phyloP scores from a whole-genome alignment of 345 rosid genomes.

The Noccaea bulbosa region DNA sequence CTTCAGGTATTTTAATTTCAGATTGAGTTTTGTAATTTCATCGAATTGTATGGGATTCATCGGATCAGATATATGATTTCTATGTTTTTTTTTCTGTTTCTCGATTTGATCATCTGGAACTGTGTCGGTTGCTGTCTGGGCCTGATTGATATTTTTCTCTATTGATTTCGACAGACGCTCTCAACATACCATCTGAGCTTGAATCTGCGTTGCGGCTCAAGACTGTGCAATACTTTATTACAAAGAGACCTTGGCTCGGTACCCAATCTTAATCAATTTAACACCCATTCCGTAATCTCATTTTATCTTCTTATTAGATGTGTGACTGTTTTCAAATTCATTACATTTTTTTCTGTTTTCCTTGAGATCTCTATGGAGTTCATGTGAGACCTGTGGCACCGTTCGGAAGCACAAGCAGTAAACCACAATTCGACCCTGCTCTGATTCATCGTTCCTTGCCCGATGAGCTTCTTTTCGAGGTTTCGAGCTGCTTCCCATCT shows the following conservation, averaged over 20 bases:
- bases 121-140: conserved; percentile 4
- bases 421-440: conserved; percentile 66
- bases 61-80: conserved; percentile 2
- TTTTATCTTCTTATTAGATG: background rate
- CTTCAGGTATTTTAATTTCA: conserved; percentile 34
- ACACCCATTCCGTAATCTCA: background rate
- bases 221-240: conserved; percentile 68
- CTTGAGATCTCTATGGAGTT: conserved; percentile 82
- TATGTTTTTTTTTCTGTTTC: background rate
- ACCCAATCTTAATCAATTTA: conserved; percentile 30
- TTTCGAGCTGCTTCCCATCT: no score
- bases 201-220: conserved; percentile 80
- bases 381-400: conserved; percentile 89
- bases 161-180: conserved; percentile 48
- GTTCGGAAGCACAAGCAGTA: conserved; percentile 71
- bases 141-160: background rate
- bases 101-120: conserved; percentile 8
- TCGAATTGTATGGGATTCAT: background rate
- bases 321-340: background rate
- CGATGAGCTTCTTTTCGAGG: conserved; percentile 94
- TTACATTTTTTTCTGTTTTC: background rate
- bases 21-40: background rate
- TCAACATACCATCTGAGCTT: conserved; percentile 70
- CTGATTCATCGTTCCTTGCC: conserved; percentile 81
- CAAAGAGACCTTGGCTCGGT: conserved; percentile 96